Evolutionary conservation across 345 rosid species (phyloP).

Genomic region (Corchorus capsularis): DNA sequence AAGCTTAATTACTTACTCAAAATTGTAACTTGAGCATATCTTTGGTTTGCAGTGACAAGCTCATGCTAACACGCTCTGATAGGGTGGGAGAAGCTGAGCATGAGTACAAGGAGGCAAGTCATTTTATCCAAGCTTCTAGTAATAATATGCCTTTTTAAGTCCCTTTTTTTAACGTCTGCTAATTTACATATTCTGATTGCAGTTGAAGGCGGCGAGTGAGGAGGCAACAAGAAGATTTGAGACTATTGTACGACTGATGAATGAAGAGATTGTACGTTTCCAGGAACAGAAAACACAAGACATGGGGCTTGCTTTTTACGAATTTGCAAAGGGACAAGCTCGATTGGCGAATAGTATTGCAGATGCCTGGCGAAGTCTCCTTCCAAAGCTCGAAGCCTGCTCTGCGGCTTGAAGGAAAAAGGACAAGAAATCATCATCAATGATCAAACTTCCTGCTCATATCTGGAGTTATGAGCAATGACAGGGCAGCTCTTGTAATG

Average conservation of each 20-base stretch:
- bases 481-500: conserved; percentile 14
- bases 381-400: conserved; percentile 89
- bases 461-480: conserved; percentile 1
- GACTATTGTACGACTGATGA: conserved; percentile 73
- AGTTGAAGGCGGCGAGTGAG: conserved; percentile 83
- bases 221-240: conserved; percentile 77
- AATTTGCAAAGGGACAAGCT: conserved; percentile 93
- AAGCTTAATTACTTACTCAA: neutral
- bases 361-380: conserved; percentile 96
- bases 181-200: conserved; percentile 32
- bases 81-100: conserved; percentile 87
- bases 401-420: conserved; percentile 23
- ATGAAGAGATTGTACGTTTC: conserved; percentile 83
- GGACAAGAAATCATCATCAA: conserved; percentile 1
- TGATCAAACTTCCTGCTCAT: conserved; percentile 10
- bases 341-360: conserved; percentile 79
- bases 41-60: conserved; percentile 72
- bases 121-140: neutral
- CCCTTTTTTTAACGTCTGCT: conserved; percentile 8
- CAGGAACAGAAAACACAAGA: conserved; percentile 90
- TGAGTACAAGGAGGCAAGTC: conserved; percentile 81
- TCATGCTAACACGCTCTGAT: conserved; percentile 86
- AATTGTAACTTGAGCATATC: neutral
- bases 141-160: neutral
- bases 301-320: conserved; percentile 87